These are phyloP conservation scores for Bipolaris zeicola DNA, from an alignment of 2,329 filamentous ascomycete species.

Conservation along the genomic window DNA sequence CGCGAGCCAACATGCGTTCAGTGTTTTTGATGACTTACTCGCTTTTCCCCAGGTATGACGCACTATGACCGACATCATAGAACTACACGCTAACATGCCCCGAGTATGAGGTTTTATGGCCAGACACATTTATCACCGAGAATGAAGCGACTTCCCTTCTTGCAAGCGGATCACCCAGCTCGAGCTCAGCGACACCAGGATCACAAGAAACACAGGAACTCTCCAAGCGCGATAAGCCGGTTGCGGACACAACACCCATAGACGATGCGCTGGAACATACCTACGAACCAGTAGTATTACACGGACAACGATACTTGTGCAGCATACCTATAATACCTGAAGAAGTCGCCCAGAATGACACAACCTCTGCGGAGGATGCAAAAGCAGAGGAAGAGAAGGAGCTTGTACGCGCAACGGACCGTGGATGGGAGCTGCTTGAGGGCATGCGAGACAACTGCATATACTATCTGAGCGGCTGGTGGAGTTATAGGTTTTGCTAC, in stretches of 20 bases:
- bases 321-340: conserved; percentile 74
- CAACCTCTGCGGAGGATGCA: conserved; percentile 69
- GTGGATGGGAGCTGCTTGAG: conserved; percentile 79
- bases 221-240: conserved; percentile 36
- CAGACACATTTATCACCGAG: conserved; percentile 73
- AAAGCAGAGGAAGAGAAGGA: conserved; percentile 80
- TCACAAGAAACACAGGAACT: conserved; percentile 46
- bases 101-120: conserved; percentile 81
- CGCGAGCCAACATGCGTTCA: conserved; percentile 69
- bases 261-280: conserved; percentile 42
- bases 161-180: conserved; percentile 33
- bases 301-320: conserved; percentile 78
- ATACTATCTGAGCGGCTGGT: conserved; percentile 87
- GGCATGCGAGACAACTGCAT: conserved; percentile 80
- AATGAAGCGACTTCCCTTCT: conserved; percentile 69
- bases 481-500: conserved; percentile 96
- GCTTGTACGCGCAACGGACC: conserved; percentile 73
- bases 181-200: conserved; percentile 33
- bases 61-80: not conserved
- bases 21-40: conserved; percentile 84
- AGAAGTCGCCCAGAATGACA: conserved; percentile 59
- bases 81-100: conserved; percentile 15
- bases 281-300: conserved; percentile 77
- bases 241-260: conserved; percentile 17
- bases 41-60: conserved; percentile 79